Evolutionary conservation across 73 alveolate species (phyloP).

Genomic region (Paramecium caudatum): DNA sequence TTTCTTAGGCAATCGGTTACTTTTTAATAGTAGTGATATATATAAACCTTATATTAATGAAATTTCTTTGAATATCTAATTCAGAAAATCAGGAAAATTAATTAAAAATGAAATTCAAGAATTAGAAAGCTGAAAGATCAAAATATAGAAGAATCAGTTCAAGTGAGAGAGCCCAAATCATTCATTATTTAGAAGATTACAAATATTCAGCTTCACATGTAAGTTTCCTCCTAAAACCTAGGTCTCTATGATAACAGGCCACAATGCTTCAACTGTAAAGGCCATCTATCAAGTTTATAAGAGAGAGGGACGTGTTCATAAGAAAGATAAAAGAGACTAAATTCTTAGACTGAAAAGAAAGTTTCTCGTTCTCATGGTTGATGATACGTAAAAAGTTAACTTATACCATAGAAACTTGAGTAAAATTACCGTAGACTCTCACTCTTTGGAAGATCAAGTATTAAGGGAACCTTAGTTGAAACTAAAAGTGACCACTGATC

Average conservation of each 20-base stretch:
- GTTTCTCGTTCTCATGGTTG: not conserved
- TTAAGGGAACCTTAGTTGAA: not conserved
- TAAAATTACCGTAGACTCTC: not conserved
- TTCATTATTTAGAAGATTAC: not conserved
- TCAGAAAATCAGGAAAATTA: no score
- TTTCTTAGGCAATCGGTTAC: no score
- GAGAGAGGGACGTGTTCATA: constrained; percentile 25
- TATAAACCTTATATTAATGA: no score
- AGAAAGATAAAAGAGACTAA: constrained; percentile 43
- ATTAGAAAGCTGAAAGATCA: constrained; percentile 23
- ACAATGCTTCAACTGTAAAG: constrained; percentile 28
- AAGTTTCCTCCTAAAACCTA: not conserved
- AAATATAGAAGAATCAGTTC: constrained; percentile 41
- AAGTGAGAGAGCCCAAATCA: constrained; percentile 18
- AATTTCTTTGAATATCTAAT: no score
- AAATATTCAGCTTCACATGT: not conserved
- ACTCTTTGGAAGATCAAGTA: not conserved
- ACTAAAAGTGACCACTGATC: not conserved
- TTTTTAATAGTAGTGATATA: no score
- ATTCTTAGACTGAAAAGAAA: not conserved
- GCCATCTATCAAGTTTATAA: constrained; percentile 55
- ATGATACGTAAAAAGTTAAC: not conserved
- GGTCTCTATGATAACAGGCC: constrained; percentile 46
- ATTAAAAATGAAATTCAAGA: constrained; percentile 12
- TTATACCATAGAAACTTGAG: not conserved